These are phyloP conservation scores for Penicillium pulvis DNA, from an alignment of 495 filamentous ascomycete genomes.

Conservation along the genomic window DNA sequence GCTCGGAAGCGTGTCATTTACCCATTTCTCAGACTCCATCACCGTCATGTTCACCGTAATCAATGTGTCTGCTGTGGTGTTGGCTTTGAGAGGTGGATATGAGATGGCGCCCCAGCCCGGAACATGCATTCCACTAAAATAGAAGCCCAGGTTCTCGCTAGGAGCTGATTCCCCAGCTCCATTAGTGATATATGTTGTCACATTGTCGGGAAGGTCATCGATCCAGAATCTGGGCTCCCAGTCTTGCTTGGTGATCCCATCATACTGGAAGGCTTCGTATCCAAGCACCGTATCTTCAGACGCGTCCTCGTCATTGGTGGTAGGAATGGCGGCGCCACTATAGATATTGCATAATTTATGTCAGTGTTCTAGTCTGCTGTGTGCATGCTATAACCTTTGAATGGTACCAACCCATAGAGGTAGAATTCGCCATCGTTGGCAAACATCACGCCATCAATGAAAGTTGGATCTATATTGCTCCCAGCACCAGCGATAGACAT, in stretches of 20 bases:
- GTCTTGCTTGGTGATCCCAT: slow-evolving; percentile 21
- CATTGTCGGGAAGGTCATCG: slow-evolving; percentile 34
- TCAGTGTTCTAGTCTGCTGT: background rate
- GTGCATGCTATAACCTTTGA: background rate
- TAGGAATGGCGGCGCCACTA: slow-evolving; percentile 14
- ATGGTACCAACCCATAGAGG: slow-evolving; percentile 35
- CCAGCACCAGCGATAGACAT: slow-evolving; percentile 47
- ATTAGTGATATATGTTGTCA: slow-evolving; percentile 66
- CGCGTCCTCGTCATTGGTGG: slow-evolving; percentile 2
- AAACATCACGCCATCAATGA: slow-evolving; percentile 64
- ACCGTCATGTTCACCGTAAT: slow-evolving; percentile 62
- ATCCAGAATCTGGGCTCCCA: slow-evolving; percentile 47
- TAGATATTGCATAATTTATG: background rate
- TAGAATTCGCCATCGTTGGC: slow-evolving; percentile 63
- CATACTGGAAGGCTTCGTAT: slow-evolving; percentile 58
- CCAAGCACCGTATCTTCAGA: slow-evolving; percentile 12
- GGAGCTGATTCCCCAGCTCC: slow-evolving; percentile 66
- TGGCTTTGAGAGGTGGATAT: slow-evolving; percentile 22
- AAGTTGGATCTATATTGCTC: slow-evolving; percentile 61
- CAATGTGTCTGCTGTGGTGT: slow-evolving; percentile 42
- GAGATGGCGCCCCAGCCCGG: slow-evolving; percentile 49
- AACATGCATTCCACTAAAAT: slow-evolving; percentile 65
- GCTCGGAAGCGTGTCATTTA: slow-evolving; percentile 55
- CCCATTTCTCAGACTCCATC: slow-evolving; percentile 53
- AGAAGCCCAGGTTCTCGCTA: slow-evolving; percentile 73